These are phyloP conservation scores for Geosmithia morbida DNA, from an alignment of 2,329 filamentous ascomycete genomes.

Conservation along the genomic window DNA sequence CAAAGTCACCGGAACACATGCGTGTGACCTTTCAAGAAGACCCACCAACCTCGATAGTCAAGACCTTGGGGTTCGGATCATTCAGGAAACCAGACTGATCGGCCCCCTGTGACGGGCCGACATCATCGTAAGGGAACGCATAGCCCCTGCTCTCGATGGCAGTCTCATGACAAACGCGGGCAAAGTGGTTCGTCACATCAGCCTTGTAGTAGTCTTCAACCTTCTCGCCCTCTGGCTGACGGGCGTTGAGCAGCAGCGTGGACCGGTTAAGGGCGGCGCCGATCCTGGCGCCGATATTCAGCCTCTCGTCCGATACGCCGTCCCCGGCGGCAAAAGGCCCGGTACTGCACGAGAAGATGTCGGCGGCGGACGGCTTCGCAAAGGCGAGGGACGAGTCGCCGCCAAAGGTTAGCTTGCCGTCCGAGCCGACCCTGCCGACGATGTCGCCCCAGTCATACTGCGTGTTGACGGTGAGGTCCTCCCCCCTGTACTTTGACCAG, in stretches of 20 bases:
- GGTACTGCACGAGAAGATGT: constrained; percentile 38
- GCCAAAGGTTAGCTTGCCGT: constrained; percentile 23
- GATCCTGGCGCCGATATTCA: constrained; percentile 57
- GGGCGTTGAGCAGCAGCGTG: constrained; percentile 41
- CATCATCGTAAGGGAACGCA: constrained; percentile 60
- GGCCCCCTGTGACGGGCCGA: constrained; percentile 24
- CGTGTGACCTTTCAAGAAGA: too few species aligned
- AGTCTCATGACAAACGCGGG: constrained; percentile 46
- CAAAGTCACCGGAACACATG: too few species aligned
- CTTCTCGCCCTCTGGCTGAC: constrained; percentile 36
- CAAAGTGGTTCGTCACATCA: constrained; percentile 49
- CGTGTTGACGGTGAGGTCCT: constrained; percentile 35
- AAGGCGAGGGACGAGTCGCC: constrained; percentile 20
- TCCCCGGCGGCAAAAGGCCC: constrained; percentile 38
- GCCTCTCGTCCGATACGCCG: constrained; percentile 28
- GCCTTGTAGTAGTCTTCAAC: constrained; percentile 37
- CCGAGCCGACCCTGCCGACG: constrained; percentile 22
- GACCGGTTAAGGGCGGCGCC: constrained; percentile 63
- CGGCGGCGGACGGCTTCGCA: constrained; percentile 27
- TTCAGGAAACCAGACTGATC: constrained; percentile 3
- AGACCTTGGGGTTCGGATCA: constrained; percentile 2
- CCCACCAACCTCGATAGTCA: constrained; percentile 3
- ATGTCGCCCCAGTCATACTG: constrained; percentile 36
- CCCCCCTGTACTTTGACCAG: constrained; percentile 31
- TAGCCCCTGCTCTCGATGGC: constrained; percentile 49